Base-by-base conservation (phyloP, 1,139 yeast genomes). In the Geotrichum histeridarum region DNA sequence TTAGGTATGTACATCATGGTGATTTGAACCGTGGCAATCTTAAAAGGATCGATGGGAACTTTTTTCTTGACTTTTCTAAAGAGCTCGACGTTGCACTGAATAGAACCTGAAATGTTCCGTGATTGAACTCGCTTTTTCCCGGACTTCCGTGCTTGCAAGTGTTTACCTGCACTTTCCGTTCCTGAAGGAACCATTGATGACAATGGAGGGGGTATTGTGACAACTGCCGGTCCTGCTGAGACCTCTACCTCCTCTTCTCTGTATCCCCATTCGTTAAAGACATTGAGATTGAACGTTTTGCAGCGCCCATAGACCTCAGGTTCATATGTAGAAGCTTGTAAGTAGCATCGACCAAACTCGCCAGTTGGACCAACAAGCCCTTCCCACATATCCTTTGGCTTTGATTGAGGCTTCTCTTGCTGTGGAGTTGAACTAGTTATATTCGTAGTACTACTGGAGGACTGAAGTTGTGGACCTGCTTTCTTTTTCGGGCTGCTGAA, bases 261-360 rank as follows among this genome's bases (percentile, higher is more conserved):
- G 37, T 46, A 45, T 3, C 42, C 84, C 97, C 97, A 91, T 67
- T 89, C 96, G 65, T 89, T 89, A 68, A 80, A 80, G 63, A 94
- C 77, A 11, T 84, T 81, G 53, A 89, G 68, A 46, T 77, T 75
- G 64, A 81, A 80, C 51, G 76, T 75, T 56, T 75, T 73, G 0
- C 83, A 75, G 47, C 70, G 69, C 31, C 89, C 87, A 18, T 77
- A 80, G 47, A 86, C 75, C 42, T 76, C 77, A 14, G 75, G 70
- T 64, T 84, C 86, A 63, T 80, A 80, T 59, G 82, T 82, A 37
- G 80, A 78, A 62, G 88, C 81, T 51, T 79, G 80, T 54, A 91
- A 74, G 61, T 84, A 83, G 56, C 90, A 80, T 59, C 94, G 78
- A 3, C 89, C 95, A 74, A 88, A 90, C 48, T 95, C 88, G 1